A percentile compares a stretch with the other conserved stretches of the same genome.
Conservation (phyloP, 1,284 basidiomycete genomes). For the Phylloporus sp. region DNA sequence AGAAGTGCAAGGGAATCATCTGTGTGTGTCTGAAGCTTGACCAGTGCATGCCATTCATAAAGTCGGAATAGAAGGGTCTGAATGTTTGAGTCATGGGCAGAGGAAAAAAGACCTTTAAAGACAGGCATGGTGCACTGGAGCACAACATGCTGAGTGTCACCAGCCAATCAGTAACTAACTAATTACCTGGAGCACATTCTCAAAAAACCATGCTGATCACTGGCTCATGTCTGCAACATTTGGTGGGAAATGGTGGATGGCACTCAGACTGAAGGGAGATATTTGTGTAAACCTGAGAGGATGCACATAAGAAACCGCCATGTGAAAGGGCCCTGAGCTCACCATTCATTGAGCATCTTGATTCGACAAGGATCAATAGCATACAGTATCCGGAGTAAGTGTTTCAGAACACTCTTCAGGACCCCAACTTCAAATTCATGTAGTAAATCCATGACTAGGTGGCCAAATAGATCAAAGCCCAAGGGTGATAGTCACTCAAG, state of each 20-base stretch:
- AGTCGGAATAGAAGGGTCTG: conserved; percentile 1
- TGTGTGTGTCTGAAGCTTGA: not conserved
- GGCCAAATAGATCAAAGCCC: not conserved
- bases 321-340: not conserved
- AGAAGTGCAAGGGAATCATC: conserved; percentile 1
- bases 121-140: not conserved
- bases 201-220: not conserved
- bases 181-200: not conserved
- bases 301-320: not conserved
- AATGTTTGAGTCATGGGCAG: not conserved
- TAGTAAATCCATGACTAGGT: not conserved
- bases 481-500: not conserved
- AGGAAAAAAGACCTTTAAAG: conserved; percentile 6
- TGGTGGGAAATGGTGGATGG: conserved; percentile 2
- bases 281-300: conserved; percentile 8
- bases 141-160: not conserved
- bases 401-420: not conserved
- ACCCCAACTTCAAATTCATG: conserved; percentile 6
- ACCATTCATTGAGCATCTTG: conserved; percentile 4
- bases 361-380: not conserved
- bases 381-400: not conserved
- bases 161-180: too few relatives aligned
- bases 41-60: conserved; percentile 7
- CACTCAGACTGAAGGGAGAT: not conserved
- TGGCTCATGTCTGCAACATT: conserved; percentile 1